Evolutionary conservation across 2,329 filamentous ascomycete species (phyloP).

Genomic region (Fusarium incarnatum): DNA sequence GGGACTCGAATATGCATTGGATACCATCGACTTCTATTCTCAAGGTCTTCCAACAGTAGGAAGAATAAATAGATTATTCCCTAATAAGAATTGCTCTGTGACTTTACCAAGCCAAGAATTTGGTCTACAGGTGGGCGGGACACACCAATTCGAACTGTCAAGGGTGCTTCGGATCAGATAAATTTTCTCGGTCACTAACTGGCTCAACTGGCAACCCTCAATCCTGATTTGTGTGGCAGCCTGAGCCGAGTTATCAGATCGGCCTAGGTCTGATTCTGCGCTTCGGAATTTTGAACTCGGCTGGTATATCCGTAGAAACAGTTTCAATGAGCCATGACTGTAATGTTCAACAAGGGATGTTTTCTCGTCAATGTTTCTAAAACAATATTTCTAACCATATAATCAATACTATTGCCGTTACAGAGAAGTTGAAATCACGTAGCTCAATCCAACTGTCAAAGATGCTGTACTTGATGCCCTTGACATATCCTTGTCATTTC

Average conservation of each 20-base stretch:
- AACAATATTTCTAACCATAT: background rate
- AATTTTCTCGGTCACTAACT: constrained; percentile 40
- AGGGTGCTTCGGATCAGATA: constrained; percentile 53
- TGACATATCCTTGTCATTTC: background rate
- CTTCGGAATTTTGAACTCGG: background rate
- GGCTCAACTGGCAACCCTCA: background rate
- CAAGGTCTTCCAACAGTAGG: background rate
- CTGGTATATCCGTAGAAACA: background rate
- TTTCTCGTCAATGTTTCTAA: background rate
- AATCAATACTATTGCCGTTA: background rate
- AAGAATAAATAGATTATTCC: background rate
- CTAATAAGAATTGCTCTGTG: background rate
- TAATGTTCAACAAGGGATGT: background rate
- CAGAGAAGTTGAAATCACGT: constrained; percentile 28
- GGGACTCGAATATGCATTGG: background rate
- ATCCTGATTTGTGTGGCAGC: background rate
- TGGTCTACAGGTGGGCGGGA: constrained; percentile 7
- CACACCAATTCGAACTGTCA: constrained; percentile 1
- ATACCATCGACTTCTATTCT: too few species aligned
- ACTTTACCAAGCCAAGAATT: background rate
- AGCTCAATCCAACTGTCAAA: constrained; percentile 5
- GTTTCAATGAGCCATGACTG: background rate
- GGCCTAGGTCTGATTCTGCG: background rate
- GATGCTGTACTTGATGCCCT: background rate
- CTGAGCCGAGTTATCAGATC: constrained; percentile 32